Base-by-base conservation (phyloP, 192 early-diverging fungal genomes). In the Coemansia sp. region DNA sequence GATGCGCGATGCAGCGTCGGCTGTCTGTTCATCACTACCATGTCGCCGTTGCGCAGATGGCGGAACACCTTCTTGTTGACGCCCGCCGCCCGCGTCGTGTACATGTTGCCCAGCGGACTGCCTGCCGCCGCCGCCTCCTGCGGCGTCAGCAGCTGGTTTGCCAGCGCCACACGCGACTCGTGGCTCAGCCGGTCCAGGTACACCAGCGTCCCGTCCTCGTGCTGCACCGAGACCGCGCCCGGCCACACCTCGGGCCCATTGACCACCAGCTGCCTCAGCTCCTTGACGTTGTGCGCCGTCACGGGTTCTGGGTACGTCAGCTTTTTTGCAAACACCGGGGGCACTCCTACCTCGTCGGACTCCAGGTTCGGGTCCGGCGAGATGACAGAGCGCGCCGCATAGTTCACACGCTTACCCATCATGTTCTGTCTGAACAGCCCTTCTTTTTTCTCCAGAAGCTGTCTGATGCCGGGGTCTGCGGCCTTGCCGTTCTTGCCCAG, bases 391-490 rank as follows among this genome's bases (percentile, higher is more conserved):
- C 97, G 90, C 8, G 96, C 97, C 4, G 97, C 94, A 70, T 90
- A 98, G 84, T 99, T 99, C 80, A 99, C 97, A 67, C 97, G 91
- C 82, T 99, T 99, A 55, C 97, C 97, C 97, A 99, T 99, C 95
- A 99, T 97, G 78, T 99, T 95, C 83, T 94, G 97, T 53, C 97
- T 86, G 83, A 99, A 98, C 54, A 99, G 81, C 64, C 97, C 97
- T 70, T 98, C 94, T 84, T 99, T 99, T 89, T 98, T 98, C 76
- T 99, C 97, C 50, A 99, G 82, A 27, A 94, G 71, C 83, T 99
- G 97, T 36, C 91, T 86, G 61, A 99, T 93, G 66, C 97, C 97
- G 3, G 91, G 85, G n/a, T 93, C 88, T 2, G 89, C 83, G 14
- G 79, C 57, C 62, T 88, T 84, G 47, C 92, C 93, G 40, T 79